These are phyloP conservation scores for Globisporangium parvum DNA, from an alignment of 352 stramenopile genomes.

Conservation along the genomic window DNA sequence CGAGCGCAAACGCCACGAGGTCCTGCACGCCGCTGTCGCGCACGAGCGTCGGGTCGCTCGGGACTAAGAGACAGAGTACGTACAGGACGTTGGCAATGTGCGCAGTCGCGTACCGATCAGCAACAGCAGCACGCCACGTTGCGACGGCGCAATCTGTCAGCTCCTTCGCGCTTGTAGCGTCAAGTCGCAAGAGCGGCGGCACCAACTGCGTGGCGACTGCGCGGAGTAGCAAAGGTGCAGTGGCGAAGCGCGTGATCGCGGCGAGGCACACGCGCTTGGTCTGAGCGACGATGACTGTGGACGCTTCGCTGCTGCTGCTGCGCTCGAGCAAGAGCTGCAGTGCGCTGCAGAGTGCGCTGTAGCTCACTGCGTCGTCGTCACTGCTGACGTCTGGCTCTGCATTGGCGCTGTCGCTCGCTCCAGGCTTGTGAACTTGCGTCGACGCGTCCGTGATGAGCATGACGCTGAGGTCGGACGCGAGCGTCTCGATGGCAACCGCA, in stretches of 20 bases:
- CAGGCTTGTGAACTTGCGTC: neutral
- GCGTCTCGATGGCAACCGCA: slow-evolving; percentile 14
- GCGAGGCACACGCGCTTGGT: slow-evolving; percentile 28
- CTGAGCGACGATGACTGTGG: slow-evolving; percentile 7
- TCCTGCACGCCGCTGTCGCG: slow-evolving; percentile 28
- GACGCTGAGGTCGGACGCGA: slow-evolving; percentile 4
- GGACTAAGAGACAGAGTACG: slow-evolving; percentile 53
- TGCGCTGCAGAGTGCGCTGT: slow-evolving; percentile 39
- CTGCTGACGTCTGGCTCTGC: neutral
- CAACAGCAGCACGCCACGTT: slow-evolving; percentile 12
- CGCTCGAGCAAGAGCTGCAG: slow-evolving; percentile 32
- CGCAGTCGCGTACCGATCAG: slow-evolving; percentile 6
- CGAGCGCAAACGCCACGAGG: slow-evolving; percentile 46
- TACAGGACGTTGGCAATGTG: slow-evolving; percentile 51
- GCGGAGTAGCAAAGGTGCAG: slow-evolving; percentile 36
- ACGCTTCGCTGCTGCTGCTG: neutral
- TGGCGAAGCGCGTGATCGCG: slow-evolving; percentile 33
- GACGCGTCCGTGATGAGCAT: slow-evolving; percentile 8
- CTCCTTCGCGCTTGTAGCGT: slow-evolving; percentile 3
- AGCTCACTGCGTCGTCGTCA: slow-evolving; percentile 18
- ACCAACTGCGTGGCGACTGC: slow-evolving; percentile 42
- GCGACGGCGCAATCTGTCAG: slow-evolving; percentile 19
- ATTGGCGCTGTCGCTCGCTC: slow-evolving; percentile 1
- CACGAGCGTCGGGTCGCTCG: slow-evolving; percentile 37
- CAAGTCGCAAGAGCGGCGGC: slow-evolving; percentile 26